A percentile compares a stretch with the other conserved stretches of the same genome.
Evolutionary conservation across 352 stramenopile species (phyloP).

Genomic region (Pythium rishiriense): DNA sequence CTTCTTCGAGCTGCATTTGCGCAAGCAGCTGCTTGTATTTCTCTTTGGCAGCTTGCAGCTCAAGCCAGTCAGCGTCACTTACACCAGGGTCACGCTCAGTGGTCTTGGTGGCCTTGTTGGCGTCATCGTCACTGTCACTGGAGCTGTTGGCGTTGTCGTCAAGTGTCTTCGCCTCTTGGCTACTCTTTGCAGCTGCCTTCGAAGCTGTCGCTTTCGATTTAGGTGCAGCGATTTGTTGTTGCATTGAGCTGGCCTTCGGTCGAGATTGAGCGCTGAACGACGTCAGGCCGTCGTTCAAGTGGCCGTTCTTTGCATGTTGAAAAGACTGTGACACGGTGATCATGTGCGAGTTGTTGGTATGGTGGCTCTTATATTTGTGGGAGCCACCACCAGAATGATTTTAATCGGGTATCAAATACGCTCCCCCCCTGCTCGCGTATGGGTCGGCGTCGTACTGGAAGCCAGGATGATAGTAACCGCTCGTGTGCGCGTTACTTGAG

Average conservation of each 20-base stretch:
- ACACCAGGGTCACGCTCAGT: constrained; percentile 51
- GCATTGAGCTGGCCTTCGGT: neutral
- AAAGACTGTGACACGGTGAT: neutral
- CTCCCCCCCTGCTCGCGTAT: constrained; percentile 2
- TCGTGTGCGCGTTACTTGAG: no score
- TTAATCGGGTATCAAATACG: no score
- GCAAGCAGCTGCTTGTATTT: constrained; percentile 41
- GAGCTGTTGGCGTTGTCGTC: neutral
- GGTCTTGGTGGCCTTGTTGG: constrained; percentile 13
- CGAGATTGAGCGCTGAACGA: no score
- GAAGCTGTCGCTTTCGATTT: no score
- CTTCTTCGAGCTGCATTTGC: constrained; percentile 27
- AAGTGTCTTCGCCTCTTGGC: no score
- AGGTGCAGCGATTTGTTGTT: no score
- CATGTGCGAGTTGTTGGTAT: no score
- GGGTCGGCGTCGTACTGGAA: no score
- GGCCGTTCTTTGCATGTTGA: no score
- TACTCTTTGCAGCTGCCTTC: neutral
- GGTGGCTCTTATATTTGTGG: no score
- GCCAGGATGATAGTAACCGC: constrained; percentile 21
- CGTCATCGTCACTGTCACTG: constrained; percentile 23
- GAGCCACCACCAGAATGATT: no score
- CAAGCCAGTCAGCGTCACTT: constrained; percentile 59
- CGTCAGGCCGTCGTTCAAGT: no score
- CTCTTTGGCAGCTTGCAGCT: constrained; percentile 59